Evolutionary conservation across 345 rosid genomes (phyloP), one percentile per base, ranked within the genome.

Genomic region (Citropsis articulata): DNA sequence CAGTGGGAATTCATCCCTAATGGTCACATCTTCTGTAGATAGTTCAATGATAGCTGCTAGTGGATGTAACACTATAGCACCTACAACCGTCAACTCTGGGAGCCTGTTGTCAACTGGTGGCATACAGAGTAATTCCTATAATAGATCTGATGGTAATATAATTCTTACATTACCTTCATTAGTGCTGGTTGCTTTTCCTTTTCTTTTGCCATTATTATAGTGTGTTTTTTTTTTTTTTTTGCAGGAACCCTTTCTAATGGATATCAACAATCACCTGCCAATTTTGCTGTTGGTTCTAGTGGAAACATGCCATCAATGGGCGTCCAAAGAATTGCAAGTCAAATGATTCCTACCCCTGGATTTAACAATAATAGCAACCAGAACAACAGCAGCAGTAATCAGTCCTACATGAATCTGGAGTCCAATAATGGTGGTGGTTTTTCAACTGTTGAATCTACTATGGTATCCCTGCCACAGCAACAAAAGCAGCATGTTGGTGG

Each of bases 271-370:
- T 81, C 93, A 28, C 72, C 88, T 42, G 87, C 89, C 80, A 89
- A 87, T 79, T 89, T 85, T 88, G 79, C 90, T 71, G 85, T 89
- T 81, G 88, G 88, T 79, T 87, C 96, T 78, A 87, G 92, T 88
- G 97, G 93, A 60, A 94, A 78, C 83, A 81, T 90, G 92, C 78
- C 95, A 60, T 86, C 98, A 61, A 65, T 86, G 85, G 86, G 92
- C 69, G 80, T 82, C 56, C 95, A 88, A 77, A 90, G 95, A 84
- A 87, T 85, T 86, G 59, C 85, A 69, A 84, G 91, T 83, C 97
- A 90, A 81, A 94, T 96, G 98, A 92, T 96, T 82, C 99, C 99
- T 70, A 91, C 98, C 62, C 99, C 99, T 75, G 98, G 99, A 60
- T 94, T 89, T 68, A 88, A 79, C 73, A 84, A 68, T 57, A 87